Base-by-base conservation (phyloP, 306 rosid genomes). In the Sphenostylis stenocarpa region DNA sequence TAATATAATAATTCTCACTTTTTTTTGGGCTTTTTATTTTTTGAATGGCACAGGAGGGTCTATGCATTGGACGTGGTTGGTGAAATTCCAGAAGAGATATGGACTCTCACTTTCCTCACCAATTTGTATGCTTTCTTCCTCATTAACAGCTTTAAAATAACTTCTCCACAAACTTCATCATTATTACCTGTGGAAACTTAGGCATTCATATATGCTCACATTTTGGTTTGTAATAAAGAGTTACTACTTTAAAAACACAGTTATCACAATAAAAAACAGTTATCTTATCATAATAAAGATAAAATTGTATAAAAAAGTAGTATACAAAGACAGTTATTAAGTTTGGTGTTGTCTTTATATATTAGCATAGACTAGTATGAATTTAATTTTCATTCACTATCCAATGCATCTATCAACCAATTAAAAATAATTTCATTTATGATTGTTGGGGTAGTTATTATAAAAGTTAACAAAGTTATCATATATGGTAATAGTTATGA, bases 91-190 rank as follows among this genome's bases (percentile, higher is more conserved):
- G 80, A 83, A 4, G 97, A 88, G 82, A 78, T 91, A 28, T 90
- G 98, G 98, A 90, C 86, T 72, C 85, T 91, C 39, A 79, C 83
- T 21, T 84, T 31, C 75, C 96, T 94, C 72, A 78, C 79, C 84
- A 82, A 85, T 77, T 70, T 91, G 98, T 94, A 91, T 34, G 89
- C 26, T 58, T 83, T 86, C 48, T 64, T 69, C 44, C 47, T 41
- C 31, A 1, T 41, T 16, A 4, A 20, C 3, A 20, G 9, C 29
- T 9, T 52, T 49, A 49, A 17, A 49, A 53, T 53, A 21, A 9
- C 29, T 53, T 53, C 60, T 3, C 2, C 3, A 3, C 29, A 21
- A 20, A 23, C 28, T 52, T 52, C 20, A 38, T 9, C 2, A 38
- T 38, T 38, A 38, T 38, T 38, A 38, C 43, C 43, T 8, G 12